Conservation (phyloP, 257 asterid genomes). For the Jasminum sambac region DNA sequence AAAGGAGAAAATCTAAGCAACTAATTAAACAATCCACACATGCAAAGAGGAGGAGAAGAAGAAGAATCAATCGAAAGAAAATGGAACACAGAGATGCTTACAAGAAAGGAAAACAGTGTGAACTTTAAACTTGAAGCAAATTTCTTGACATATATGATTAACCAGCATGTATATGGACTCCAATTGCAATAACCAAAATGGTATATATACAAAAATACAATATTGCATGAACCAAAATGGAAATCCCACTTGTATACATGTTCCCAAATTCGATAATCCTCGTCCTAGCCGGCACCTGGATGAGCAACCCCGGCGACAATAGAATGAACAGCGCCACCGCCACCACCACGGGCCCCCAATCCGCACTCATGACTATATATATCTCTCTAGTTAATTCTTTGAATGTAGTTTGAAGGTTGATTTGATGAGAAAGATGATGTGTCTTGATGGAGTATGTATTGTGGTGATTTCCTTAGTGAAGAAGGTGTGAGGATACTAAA, state of each 20-base stretch:
- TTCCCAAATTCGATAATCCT: constrained; percentile 80
- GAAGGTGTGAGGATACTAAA: constrained; percentile 68
- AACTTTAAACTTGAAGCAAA: not conserved
- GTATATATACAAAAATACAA: constrained; percentile 82
- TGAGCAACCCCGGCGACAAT: constrained; percentile 81
- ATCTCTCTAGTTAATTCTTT: no score
- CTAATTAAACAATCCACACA: not conserved
- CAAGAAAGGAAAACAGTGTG: not conserved
- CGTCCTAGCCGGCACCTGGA: constrained; percentile 84
- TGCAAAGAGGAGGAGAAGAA: not conserved
- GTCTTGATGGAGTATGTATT: constrained; percentile 14
- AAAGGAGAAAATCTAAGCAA: no score
- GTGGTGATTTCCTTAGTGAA: constrained; percentile 48
- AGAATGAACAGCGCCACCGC: constrained; percentile 89
- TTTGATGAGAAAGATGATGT: constrained; percentile 23
- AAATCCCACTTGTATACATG: constrained; percentile 90
- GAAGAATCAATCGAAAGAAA: not conserved
- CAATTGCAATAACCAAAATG: constrained; percentile 75
- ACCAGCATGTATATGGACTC: constrained; percentile 69
- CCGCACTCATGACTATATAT: constrained; percentile 44
- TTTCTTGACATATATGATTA: constrained; percentile 15
- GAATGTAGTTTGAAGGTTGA: no score
- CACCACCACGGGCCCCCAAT: constrained; percentile 94
- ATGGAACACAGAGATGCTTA: no score
- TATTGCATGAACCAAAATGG: constrained; percentile 77